Conservation (phyloP, 2,329 filamentous ascomycete genomes). For the Colletotrichum sp. region DNA sequence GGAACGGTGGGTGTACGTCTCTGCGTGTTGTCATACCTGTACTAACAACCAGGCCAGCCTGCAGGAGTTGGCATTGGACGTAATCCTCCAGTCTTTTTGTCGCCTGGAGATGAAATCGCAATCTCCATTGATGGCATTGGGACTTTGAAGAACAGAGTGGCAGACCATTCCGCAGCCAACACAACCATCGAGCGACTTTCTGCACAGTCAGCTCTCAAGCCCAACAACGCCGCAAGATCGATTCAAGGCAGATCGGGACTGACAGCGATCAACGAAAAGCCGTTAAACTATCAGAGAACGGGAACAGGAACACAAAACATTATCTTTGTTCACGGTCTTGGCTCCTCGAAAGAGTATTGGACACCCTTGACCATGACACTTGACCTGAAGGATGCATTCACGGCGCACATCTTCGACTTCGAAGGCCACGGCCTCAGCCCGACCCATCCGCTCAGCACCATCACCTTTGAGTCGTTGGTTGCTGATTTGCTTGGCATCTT, state of each 20-base stretch:
- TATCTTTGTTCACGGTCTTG: conserved; percentile 62
- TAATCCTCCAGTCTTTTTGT: conserved; percentile 43
- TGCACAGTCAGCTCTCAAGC: background rate
- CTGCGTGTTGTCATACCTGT: background rate
- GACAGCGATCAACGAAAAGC: conserved; percentile 43
- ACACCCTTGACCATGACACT: conserved; percentile 45
- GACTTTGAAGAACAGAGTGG: conserved; percentile 42
- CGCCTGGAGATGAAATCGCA: conserved; percentile 44
- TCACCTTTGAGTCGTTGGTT: conserved; percentile 49
- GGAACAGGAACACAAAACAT: conserved; percentile 34
- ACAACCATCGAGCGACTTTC: conserved; percentile 27
- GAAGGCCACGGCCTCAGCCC: conserved; percentile 62
- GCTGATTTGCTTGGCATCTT: conserved; percentile 46
- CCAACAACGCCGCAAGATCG: conserved; percentile 22
- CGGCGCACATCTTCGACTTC: conserved; percentile 53
- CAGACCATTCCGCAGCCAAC: conserved; percentile 26
- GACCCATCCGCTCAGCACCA: conserved; percentile 45
- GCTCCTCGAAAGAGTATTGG: conserved; percentile 49
- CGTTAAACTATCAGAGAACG: conserved; percentile 39
- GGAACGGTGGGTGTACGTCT: conserved; percentile 34
- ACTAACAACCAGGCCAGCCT: conserved; percentile 23
- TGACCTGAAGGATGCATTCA: conserved; percentile 31
- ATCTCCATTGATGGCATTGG: conserved; percentile 47
- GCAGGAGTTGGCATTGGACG: conserved; percentile 53
- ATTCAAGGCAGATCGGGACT: conserved; percentile 29